phyloP scores from a whole-genome alignment of 129 eudicot species.

The Tagetes erecta region DNA sequence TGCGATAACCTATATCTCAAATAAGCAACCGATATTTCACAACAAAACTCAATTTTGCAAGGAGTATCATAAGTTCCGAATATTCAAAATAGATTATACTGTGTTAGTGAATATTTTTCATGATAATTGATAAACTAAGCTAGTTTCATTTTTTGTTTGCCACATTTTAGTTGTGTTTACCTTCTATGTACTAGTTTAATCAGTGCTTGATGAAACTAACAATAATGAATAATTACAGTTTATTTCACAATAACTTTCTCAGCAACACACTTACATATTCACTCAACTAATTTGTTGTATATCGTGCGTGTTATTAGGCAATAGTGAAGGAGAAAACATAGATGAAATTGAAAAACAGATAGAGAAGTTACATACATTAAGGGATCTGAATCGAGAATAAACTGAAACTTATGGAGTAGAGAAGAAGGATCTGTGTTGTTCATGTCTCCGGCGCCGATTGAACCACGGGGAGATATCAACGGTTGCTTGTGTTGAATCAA shows the following conservation, averaged over 20 bases:
- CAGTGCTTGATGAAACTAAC: neutral
- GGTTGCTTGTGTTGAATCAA: too few species aligned
- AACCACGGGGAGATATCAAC: too few species aligned
- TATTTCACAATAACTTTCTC: neutral
- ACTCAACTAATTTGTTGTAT: neutral
- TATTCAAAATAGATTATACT: neutral
- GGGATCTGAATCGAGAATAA: conserved; percentile 60
- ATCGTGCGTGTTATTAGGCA: neutral
- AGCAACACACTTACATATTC: neutral
- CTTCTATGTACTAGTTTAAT: neutral
- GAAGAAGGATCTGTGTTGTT: conserved; percentile 23
- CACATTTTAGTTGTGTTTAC: neutral
- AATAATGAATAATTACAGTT: neutral
- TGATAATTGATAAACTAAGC: neutral
- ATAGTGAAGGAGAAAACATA: neutral
- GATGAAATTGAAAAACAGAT: neutral
- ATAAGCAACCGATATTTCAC: too few species aligned
- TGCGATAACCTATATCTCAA: too few species aligned
- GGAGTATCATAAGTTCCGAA: neutral
- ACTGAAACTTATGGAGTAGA: conserved; percentile 43
- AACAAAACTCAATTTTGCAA: neutral
- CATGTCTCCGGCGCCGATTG: conserved; percentile 4
- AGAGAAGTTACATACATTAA: conserved; percentile 63
- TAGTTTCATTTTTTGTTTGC: neutral
- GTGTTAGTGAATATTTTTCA: neutral